phyloP scores from a whole-genome alignment of 2,329 filamentous ascomycete genomes.

The Claviceps sp. region DNA sequence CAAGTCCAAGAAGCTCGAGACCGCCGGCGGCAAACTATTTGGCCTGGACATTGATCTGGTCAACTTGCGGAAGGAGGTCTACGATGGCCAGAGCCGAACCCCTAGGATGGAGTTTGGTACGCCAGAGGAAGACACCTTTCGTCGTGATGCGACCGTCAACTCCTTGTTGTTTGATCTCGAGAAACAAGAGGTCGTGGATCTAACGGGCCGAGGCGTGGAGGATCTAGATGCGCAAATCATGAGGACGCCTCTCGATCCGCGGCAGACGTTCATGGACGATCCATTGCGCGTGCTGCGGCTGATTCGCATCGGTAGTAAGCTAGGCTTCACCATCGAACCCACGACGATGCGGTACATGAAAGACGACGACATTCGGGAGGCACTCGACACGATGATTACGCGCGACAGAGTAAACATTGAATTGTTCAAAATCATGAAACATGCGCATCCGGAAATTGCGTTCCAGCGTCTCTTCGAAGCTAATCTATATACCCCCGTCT shows the following conservation, averaged over 20 bases:
- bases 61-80: constrained; percentile 10
- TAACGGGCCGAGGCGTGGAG: constrained; percentile 5
- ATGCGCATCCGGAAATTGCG: constrained; percentile 1
- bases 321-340: constrained; percentile 6
- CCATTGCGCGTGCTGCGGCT: constrained; percentile 8
- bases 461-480: constrained; percentile 5
- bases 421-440: constrained; percentile 9
- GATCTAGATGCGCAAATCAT: constrained; percentile 8
- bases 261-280: constrained; percentile 9
- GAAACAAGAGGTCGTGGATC: constrained; percentile 8
- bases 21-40: constrained; percentile 7
- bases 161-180: constrained; percentile 8
- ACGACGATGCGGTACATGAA: constrained; percentile 1
- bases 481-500: constrained; percentile 6
- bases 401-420: constrained; percentile 9
- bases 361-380: constrained; percentile 3
- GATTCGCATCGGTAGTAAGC: constrained; percentile 6
- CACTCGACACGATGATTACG: constrained; percentile 8
- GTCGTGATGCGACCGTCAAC: constrained; percentile 10
- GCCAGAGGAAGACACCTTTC: constrained; percentile 8
- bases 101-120: constrained; percentile 10
- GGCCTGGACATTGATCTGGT: constrained; percentile 10
- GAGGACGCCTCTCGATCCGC: constrained; percentile 8
- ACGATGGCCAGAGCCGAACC: constrained; percentile 7
- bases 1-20: constrained; percentile 10